Conservation (phyloP, 1,284 basidiomycete genomes). For the Melampsora larici-populina region DNA sequence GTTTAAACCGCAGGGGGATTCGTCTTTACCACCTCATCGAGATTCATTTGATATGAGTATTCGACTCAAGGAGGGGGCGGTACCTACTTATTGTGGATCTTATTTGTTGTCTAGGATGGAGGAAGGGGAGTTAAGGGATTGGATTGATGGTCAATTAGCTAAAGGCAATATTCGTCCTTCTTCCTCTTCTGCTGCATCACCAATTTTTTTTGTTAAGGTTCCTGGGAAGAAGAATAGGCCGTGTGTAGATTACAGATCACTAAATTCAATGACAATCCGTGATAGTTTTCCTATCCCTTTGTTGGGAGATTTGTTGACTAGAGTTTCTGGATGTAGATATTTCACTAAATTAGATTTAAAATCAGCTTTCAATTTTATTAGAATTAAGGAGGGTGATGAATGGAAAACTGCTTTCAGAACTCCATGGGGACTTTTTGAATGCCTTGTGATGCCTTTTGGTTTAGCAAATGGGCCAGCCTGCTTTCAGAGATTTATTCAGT, state of each 20-base stretch:
- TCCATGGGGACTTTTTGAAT: no score
- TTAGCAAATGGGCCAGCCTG: constrained; percentile 56
- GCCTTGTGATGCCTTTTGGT: constrained; percentile 56
- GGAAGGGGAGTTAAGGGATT: neutral
- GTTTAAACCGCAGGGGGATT: no score
- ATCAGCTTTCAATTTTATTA: constrained; percentile 50
- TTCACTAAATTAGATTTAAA: constrained; percentile 51
- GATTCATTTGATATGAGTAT: no score
- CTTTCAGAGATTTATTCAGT: constrained; percentile 50
- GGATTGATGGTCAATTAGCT: neutral
- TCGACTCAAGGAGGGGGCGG: neutral
- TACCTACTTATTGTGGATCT: neutral
- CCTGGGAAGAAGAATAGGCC: no score
- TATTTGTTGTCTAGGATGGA: constrained; percentile 3
- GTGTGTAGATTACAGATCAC: constrained; percentile 13
- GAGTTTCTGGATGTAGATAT: neutral
- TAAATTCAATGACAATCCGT: constrained; percentile 20
- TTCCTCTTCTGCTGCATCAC: constrained; percentile 14
- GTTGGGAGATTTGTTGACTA: constrained; percentile 11
- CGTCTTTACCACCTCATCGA: no score
- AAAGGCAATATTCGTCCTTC: constrained; percentile 15
- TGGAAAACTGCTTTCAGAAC: no score
- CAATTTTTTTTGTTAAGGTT: no score
- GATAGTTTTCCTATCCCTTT: constrained; percentile 21
- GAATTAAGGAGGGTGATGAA: no score